A percentile compares a stretch with the other conserved stretches of the same genome.
phyloP scores from a whole-genome alignment of 768 basidiomycete species.

The Russula olivacea region DNA sequence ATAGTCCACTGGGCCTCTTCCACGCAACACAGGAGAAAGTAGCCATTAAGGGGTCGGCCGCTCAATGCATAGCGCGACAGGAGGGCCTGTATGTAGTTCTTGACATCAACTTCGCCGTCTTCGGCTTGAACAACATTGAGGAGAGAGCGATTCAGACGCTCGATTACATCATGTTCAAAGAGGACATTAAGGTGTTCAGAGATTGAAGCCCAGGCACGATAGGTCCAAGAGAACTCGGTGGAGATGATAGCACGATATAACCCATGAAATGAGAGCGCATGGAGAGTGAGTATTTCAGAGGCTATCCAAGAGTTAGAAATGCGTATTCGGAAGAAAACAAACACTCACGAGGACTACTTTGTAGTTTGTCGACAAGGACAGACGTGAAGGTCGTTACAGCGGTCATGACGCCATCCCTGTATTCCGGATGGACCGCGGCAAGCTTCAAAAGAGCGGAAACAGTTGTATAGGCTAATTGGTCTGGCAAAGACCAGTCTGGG shows the following conservation, averaged over 20 bases:
- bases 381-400: constrained; percentile 59
- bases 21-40: constrained; percentile 86
- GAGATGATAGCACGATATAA: constrained; percentile 82
- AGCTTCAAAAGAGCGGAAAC: constrained; percentile 69
- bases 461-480: constrained; percentile 76
- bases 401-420: constrained; percentile 45
- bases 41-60: constrained; percentile 77
- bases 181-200: constrained; percentile 49
- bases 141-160: constrained; percentile 65
- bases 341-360: constrained; percentile 47
- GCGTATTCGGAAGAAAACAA: background rate
- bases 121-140: constrained; percentile 53
- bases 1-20: constrained; percentile 83
- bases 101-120: constrained; percentile 46
- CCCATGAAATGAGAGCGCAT: constrained; percentile 79
- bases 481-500: constrained; percentile 79
- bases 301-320: constrained; percentile 38
- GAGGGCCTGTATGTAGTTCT: constrained; percentile 61
- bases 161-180: constrained; percentile 61
- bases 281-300: constrained; percentile 63
- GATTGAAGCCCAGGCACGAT: constrained; percentile 57
- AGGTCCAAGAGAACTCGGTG: constrained; percentile 67
- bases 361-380: constrained; percentile 50
- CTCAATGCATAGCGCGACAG: constrained; percentile 67
- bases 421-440: constrained; percentile 46